A percentile compares a stretch with the other conserved stretches of the same genome.
phyloP scores from a whole-genome alignment of 352 stramenopile species.

The Pythium diclinum region DNA sequence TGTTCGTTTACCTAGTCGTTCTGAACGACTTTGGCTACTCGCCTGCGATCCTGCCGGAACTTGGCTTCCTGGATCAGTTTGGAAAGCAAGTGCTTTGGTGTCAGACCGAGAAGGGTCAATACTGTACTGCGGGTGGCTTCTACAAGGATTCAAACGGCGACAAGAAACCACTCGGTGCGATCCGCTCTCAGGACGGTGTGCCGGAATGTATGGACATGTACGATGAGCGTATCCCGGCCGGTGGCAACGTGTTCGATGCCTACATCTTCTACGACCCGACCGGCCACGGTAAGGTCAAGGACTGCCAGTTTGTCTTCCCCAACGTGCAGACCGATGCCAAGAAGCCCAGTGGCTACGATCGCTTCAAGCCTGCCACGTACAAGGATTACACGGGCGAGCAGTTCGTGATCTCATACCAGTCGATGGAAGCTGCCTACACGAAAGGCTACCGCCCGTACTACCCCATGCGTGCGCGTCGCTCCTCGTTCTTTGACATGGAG shows the following conservation, averaged over 20 bases:
- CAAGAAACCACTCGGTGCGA: constrained; percentile 31
- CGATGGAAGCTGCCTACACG: constrained; percentile 54
- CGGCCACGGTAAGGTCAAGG: constrained; percentile 58
- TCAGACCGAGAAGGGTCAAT: constrained; percentile 53
- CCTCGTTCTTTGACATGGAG: constrained; percentile 87
- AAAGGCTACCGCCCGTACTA: constrained; percentile 86
- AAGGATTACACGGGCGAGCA: constrained; percentile 34
- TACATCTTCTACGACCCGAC: constrained; percentile 78
- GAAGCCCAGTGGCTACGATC: constrained; percentile 47
- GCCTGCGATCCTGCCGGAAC: constrained; percentile 68
- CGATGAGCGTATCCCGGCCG: constrained; percentile 42
- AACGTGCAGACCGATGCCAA: constrained; percentile 44
- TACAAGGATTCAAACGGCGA: constrained; percentile 38
- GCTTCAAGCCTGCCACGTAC: constrained; percentile 48
- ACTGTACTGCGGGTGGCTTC: constrained; percentile 65
- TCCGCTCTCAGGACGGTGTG: neutral
- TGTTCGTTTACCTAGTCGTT: constrained; percentile 86
- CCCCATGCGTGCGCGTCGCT: constrained; percentile 73
- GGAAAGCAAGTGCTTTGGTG: constrained; percentile 82
- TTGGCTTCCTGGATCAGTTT: constrained; percentile 40
- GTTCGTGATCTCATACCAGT: constrained; percentile 47
- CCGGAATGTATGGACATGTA: constrained; percentile 43
- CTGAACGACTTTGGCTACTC: constrained; percentile 89
- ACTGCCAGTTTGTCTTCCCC: constrained; percentile 81
- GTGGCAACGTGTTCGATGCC: constrained; percentile 59